These are phyloP conservation scores for Coemansia reversa DNA, from an alignment of 192 early-diverging fungal species.

Conservation along the genomic window DNA sequence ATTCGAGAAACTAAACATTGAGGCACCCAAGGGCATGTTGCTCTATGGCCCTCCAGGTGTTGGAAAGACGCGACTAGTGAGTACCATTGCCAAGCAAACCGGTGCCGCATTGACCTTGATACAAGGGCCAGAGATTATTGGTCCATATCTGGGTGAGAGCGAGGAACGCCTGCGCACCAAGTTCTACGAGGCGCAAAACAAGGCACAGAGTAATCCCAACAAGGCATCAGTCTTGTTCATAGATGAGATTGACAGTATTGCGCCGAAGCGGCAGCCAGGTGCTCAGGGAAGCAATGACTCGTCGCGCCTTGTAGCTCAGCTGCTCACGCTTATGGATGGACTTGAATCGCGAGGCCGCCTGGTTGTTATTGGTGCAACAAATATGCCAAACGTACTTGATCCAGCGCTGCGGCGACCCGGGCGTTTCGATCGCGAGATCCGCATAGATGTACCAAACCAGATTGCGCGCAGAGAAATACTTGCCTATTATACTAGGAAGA, in stretches of 20 bases:
- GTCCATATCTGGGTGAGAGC: constrained; percentile 84
- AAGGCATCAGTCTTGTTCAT: constrained; percentile 86
- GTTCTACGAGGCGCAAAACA: constrained; percentile 68
- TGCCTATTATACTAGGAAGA: constrained; percentile 52
- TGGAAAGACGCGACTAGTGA: constrained; percentile 89
- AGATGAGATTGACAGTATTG: constrained; percentile 82
- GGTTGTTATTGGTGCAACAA: constrained; percentile 98
- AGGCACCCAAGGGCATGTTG: constrained; percentile 84
- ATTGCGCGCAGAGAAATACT: constrained; percentile 65
- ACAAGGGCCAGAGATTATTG: constrained; percentile 81
- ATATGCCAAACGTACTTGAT: constrained; percentile 95
- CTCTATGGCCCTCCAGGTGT: constrained; percentile 94
- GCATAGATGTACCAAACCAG: constrained; percentile 80
- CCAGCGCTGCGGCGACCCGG: constrained; percentile 93
- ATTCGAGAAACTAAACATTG: constrained; percentile 66
- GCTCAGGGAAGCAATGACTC: constrained; percentile 59
- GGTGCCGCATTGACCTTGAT: constrained; percentile 68
- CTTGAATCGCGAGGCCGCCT: constrained; percentile 94
- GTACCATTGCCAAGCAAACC: constrained; percentile 63
- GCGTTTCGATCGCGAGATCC: constrained; percentile 95
- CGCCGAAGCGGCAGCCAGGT: constrained; percentile 26
- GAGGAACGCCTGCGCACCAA: constrained; percentile 71
- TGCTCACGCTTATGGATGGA: constrained; percentile 99
- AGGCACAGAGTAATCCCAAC: constrained; percentile 12
- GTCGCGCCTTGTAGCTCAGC: constrained; percentile 92